Base-by-base conservation (phyloP, 1,139 yeast genomes). In the Protomyces gravidus region DNA sequence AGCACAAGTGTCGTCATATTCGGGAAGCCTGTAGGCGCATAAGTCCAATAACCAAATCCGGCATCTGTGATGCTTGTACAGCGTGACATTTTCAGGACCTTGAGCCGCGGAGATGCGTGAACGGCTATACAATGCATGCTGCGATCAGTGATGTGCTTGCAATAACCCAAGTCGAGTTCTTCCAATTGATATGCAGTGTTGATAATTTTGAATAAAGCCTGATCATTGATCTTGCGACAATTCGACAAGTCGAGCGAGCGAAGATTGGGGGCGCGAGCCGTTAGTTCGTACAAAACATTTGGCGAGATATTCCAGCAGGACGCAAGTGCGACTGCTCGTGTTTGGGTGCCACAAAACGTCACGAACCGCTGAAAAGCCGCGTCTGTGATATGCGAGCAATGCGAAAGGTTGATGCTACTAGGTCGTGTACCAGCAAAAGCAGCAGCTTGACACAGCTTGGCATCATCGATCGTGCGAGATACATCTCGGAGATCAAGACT, bases 301-400 rank as follows among this genome's bases (percentile, higher is more conserved):
- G 89, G 87, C 63, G 85, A 80, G 6, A 85, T 81, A 65, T 84
- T 88, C 92, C 92, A 86, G 55, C 81, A 84, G 27, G 86, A 82
- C 61, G 76, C 77, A 88, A 86, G 84, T 63, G 77, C 78, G 55
- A 86, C 72, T 5, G 72, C 71, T 59, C 75, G 75, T 52, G 86
- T 77, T 5, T 89, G 89, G 48, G 82, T 71, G 0, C 89, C 90
- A 62, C 85, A 79, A 64, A 84, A 87, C 67, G 83, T 84, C 23
- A 84, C 82, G 76, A 86, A 76, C 67, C 82, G 82, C 47, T 82
- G 78, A 69, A 85, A 86, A 0, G 90, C 89, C 64, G 79, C 84
- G 68, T 85, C 90, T 0, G 89, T 84, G 7, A 86, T 75, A 68
- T 86, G 90, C 72, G 83, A 85, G 68, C 94, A 86, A 69, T 83